Percentiles rank a stretch among this genome's conserved stretches.
These are phyloP conservation scores for Mycena epipterygia DNA, from an alignment of 768 basidiomycete genomes.

Conservation along the genomic window DNA sequence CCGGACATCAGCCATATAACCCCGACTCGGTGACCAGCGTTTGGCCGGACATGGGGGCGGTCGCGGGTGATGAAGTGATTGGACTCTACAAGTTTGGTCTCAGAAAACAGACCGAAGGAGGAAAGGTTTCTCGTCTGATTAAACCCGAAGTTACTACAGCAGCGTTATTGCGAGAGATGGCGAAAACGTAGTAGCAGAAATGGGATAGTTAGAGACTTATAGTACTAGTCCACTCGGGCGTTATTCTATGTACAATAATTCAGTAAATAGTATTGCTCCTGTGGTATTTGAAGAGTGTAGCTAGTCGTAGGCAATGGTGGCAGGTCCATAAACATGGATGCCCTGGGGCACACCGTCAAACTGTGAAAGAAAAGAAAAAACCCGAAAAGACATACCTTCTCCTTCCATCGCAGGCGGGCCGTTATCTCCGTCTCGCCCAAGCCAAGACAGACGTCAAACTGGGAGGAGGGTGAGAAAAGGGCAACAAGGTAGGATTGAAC, in stretches of 20 bases:
- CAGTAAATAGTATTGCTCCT: too few relatives aligned
- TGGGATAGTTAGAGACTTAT: too few relatives aligned
- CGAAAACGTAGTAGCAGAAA: not conserved
- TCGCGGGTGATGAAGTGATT: conserved; percentile 31
- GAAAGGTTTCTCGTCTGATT: not conserved
- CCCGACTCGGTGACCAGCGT: not conserved
- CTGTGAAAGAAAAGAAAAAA: not conserved
- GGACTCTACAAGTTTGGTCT: conserved; percentile 31
- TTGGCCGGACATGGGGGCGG: conserved; percentile 36
- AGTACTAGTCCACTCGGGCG: too few relatives aligned
- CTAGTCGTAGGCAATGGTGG: conserved; percentile 36
- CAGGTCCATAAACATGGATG: conserved; percentile 31
- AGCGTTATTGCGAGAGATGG: conserved; percentile 31
- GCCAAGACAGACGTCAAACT: conserved; percentile 36
- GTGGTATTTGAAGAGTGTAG: not conserved
- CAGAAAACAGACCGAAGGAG: conserved; percentile 2
- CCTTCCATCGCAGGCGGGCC: conserved; percentile 36
- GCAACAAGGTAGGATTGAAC: not conserved
- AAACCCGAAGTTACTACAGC: conserved; percentile 32
- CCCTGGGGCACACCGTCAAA: conserved; percentile 8
- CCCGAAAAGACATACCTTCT: conserved; percentile 23
- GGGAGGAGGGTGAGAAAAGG: not conserved
- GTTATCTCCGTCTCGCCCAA: conserved; percentile 39
- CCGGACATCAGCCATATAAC: conserved; percentile 10
- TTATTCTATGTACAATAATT: too few relatives aligned